These are phyloP conservation scores for Phycomyces nitens DNA, from an alignment of 192 early-diverging fungal genomes.

Conservation along the genomic window DNA sequence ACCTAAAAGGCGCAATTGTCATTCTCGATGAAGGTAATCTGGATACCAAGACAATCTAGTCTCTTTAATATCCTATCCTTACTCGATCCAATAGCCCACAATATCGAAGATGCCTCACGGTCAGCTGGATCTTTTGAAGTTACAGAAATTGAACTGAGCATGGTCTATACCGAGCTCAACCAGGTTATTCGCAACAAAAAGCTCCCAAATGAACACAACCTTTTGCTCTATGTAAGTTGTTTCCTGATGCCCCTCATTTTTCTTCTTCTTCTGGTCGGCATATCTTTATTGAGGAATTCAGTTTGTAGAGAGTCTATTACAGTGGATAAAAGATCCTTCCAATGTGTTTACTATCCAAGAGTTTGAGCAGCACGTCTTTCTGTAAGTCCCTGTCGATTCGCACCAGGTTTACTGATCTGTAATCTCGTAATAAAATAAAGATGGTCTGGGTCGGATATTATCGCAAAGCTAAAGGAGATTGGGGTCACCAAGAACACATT, in stretches of 20 bases:
- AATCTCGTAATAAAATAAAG: neutral
- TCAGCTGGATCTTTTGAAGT: constrained; percentile 49
- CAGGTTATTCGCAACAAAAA: constrained; percentile 20
- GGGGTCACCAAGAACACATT: constrained; percentile 19
- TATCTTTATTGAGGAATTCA: too few relatives aligned
- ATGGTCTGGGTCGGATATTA: constrained; percentile 28
- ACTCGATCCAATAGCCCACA: constrained; percentile 42
- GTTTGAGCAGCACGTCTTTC: constrained; percentile 18
- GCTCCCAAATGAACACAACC: constrained; percentile 21
- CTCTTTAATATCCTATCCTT: too few relatives aligned
- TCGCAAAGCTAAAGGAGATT: constrained; percentile 11
- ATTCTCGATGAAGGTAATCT: constrained; percentile 56
- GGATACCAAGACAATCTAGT: neutral
- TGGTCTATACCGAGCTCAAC: constrained; percentile 33
- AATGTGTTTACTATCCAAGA: constrained; percentile 16
- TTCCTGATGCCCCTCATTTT: neutral
- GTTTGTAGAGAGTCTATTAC: constrained; percentile 11
- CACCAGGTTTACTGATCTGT: neutral
- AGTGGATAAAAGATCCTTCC: constrained; percentile 22
- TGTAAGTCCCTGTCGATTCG: constrained; percentile 13
- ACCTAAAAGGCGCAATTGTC: constrained; percentile 43
- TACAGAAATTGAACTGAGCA: constrained; percentile 33
- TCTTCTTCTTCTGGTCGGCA: too few relatives aligned
- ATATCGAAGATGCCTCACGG: constrained; percentile 58
- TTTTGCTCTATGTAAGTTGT: constrained; percentile 22